Percentiles rank a stretch among this genome's conserved stretches.
Evolutionary conservation across 345 rosid genomes (phyloP).

Genomic region (Kandelia obovata): DNA sequence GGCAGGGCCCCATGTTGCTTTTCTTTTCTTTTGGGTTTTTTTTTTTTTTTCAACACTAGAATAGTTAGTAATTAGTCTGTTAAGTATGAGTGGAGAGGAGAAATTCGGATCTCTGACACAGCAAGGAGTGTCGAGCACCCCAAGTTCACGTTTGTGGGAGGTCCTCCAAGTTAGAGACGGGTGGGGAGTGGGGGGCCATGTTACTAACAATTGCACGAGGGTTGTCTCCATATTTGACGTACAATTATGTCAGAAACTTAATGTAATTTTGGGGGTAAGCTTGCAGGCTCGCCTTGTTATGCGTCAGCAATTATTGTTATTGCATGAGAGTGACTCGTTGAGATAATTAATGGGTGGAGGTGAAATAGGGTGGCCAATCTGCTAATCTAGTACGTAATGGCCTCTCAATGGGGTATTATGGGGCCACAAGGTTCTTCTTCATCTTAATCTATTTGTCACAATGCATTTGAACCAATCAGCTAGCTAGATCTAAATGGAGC

Average conservation of each 20-base stretch:
- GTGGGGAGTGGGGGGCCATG: conserved; percentile 9
- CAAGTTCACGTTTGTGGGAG: too few species aligned
- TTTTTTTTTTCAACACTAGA: too few species aligned
- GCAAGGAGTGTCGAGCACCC: too few species aligned
- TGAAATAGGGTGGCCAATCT: background rate
- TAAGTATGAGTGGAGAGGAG: too few species aligned
- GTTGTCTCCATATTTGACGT: conserved; percentile 1
- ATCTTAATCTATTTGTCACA: background rate
- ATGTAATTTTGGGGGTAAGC: conserved; percentile 14
- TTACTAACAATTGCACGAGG: background rate
- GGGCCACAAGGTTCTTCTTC: background rate
- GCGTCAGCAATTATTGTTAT: background rate
- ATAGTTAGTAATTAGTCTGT: too few species aligned
- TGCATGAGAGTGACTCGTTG: background rate
- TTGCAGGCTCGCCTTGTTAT: background rate
- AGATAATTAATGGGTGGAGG: background rate
- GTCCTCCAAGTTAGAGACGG: too few species aligned
- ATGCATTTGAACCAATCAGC: conserved; percentile 2
- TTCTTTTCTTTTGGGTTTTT: too few species aligned
- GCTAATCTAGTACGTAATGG: too few species aligned
- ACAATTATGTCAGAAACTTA: background rate
- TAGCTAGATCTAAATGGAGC: background rate
- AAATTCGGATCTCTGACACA: too few species aligned
- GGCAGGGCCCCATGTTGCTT: conserved; percentile 2
- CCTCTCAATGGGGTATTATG: background rate